These are phyloP conservation scores for Lyophyllum semitale DNA, from an alignment of 768 basidiomycete species.

Conservation along the genomic window DNA sequence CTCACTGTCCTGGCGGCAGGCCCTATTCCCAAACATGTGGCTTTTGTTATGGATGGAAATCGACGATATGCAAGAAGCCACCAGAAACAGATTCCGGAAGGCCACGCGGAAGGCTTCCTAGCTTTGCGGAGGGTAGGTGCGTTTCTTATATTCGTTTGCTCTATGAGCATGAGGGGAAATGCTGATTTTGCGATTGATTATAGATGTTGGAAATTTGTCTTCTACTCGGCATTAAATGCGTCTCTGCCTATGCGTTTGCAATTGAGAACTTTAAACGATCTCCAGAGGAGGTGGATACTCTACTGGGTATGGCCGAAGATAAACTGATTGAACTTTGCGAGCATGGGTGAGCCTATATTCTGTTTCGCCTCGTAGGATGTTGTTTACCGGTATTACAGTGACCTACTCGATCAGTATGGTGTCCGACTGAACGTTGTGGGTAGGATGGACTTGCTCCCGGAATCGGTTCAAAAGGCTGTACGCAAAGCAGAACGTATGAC, in stretches of 20 bases:
- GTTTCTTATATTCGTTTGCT: background rate
- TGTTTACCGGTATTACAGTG: background rate
- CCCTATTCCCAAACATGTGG: conserved; percentile 87
- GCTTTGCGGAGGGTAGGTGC: conserved; percentile 73
- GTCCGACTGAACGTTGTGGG: conserved; percentile 85
- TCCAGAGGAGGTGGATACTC: background rate
- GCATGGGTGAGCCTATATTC: background rate
- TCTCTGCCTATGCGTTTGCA: background rate
- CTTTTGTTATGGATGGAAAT: conserved; percentile 98
- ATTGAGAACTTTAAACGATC: conserved; percentile 1
- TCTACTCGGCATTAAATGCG: too few relatives aligned
- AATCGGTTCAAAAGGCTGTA: conserved; percentile 63
- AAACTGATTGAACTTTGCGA: background rate
- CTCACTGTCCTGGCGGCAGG: conserved; percentile 66
- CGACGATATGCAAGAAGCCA: conserved; percentile 80
- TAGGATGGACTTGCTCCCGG: conserved; percentile 67
- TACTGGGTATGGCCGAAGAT: background rate
- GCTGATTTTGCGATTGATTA: too few relatives aligned
- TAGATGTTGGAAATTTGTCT: background rate
- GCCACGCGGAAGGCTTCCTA: conserved; percentile 84
- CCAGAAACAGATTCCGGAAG: conserved; percentile 67
- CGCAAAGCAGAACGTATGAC: conserved; percentile 75
- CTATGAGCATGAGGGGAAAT: background rate
- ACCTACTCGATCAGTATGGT: conserved; percentile 32
- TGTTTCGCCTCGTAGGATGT: background rate